Conservation (phyloP, 495 filamentous ascomycete species). For the Bombardia bombarda region DNA sequence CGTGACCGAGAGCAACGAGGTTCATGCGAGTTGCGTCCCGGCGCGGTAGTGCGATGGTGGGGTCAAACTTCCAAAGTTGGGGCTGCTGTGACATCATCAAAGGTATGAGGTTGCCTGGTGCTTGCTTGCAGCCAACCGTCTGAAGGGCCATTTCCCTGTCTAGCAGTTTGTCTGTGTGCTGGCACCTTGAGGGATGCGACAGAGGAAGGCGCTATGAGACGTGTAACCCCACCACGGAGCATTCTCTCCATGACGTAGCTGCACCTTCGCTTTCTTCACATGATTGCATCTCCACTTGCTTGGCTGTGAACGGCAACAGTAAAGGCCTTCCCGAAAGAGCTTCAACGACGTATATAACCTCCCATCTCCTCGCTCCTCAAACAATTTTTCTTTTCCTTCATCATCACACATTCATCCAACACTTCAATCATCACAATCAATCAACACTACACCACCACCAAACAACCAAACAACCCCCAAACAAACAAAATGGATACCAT, state of each 20-base stretch:
- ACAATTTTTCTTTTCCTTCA: constrained; percentile 9
- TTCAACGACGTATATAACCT: constrained; percentile 17
- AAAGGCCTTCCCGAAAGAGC: background rate
- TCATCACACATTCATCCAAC: constrained; percentile 20
- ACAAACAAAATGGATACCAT: constrained; percentile 48
- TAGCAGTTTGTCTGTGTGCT: background rate
- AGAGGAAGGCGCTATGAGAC: background rate
- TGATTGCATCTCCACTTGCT: background rate
- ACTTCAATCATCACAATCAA: constrained; percentile 23
- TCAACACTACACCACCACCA: constrained; percentile 6
- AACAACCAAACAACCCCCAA: constrained; percentile 19
- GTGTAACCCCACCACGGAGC: no score
- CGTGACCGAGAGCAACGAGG: no score
- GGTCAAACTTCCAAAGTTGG: background rate
- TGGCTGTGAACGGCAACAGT: background rate
- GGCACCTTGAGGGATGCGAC: background rate
- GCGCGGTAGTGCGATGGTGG: no score
- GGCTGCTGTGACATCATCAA: background rate
- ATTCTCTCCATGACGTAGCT: background rate
- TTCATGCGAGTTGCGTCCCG: no score
- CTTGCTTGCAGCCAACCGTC: no score
- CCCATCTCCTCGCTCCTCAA: constrained; percentile 4
- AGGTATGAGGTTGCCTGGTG: no score
- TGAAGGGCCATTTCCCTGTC: background rate
- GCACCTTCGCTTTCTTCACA: background rate